Conservation (phyloP, 2,329 filamentous ascomycete genomes). For the Cladophialophora carrionii region DNA sequence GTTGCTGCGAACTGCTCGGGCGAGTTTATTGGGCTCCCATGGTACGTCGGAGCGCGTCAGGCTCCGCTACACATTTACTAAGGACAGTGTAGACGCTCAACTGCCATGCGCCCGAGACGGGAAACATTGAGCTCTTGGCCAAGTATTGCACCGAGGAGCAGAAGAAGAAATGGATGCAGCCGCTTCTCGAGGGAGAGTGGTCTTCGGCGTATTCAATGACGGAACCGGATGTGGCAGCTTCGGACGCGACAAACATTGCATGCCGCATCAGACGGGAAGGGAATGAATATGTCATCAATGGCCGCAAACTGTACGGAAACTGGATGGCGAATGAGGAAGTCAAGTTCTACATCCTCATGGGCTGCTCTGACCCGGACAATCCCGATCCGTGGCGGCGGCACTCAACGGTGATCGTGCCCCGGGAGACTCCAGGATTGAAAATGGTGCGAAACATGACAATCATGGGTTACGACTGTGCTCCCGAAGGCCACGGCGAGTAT, state of each 20-base stretch:
- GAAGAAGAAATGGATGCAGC: constrained; percentile 73
- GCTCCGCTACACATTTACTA: neutral
- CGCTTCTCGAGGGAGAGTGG: constrained; percentile 74
- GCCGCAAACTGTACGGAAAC: constrained; percentile 44
- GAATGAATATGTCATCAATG: constrained; percentile 81
- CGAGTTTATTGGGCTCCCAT: constrained; percentile 57
- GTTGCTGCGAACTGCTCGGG: constrained; percentile 87
- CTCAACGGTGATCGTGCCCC: constrained; percentile 79
- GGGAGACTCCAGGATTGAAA: constrained; percentile 74
- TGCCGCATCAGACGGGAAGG: constrained; percentile 72
- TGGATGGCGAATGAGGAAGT: constrained; percentile 31
- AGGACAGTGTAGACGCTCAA: constrained; percentile 62
- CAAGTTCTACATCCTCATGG: constrained; percentile 85
- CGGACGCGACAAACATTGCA: constrained; percentile 81
- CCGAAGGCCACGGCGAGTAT: constrained; percentile 85
- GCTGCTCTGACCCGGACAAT: constrained; percentile 74
- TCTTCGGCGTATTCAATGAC: constrained; percentile 83
- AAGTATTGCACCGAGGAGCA: constrained; percentile 61
- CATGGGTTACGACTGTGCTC: constrained; percentile 79
- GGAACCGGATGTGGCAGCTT: constrained; percentile 75
- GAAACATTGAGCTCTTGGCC: constrained; percentile 83
- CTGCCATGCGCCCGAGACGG: constrained; percentile 79
- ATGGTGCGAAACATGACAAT: constrained; percentile 83
- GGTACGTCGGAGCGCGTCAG: neutral
- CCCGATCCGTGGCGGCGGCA: constrained; percentile 76